Percentiles rank a stretch among this genome's conserved stretches.
Conservation (phyloP, 306 rosid genomes). For the Cercis canadensis region DNA sequence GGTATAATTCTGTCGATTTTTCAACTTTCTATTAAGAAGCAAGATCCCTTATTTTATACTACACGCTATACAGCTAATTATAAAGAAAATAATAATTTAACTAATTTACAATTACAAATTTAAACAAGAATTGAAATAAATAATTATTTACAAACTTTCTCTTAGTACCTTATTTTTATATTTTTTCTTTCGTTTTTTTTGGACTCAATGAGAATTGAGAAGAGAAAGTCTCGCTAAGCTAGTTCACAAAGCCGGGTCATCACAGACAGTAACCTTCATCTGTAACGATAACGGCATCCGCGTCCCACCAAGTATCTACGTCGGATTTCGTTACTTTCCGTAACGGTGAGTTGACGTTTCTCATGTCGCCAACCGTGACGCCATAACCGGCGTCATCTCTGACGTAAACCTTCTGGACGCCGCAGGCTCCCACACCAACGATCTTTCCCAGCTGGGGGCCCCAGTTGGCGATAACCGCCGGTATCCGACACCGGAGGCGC, state of each 20-base stretch:
- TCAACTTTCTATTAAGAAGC: too few relatives aligned
- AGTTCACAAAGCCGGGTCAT: conserved; percentile 24
- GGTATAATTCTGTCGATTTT: too few relatives aligned
- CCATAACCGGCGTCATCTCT: conserved; percentile 48
- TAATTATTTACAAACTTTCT: too few relatives aligned
- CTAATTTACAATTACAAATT: too few relatives aligned
- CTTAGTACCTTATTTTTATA: too few relatives aligned
- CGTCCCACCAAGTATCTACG: conserved; percentile 59
- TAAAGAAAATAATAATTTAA: too few relatives aligned
- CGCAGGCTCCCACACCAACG: conserved; percentile 47
- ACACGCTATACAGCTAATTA: too few relatives aligned
- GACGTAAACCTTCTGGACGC: conserved; percentile 53
- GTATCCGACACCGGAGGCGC: conserved; percentile 58
- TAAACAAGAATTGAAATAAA: too few relatives aligned
- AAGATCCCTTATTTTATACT: too few relatives aligned
- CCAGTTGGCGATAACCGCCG: conserved; percentile 71
- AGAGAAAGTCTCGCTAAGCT: too few relatives aligned
- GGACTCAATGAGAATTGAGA: too few relatives aligned
- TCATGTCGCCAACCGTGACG: conserved; percentile 62
- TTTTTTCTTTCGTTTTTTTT: too few relatives aligned
- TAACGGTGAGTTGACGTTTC: conserved; percentile 57
- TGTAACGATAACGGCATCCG: conserved; percentile 49
- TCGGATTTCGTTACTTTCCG: conserved; percentile 42
- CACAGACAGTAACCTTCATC: conserved; percentile 33
- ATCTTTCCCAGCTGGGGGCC: conserved; percentile 49